Base-by-base conservation (phyloP, 495 filamentous ascomycete species). In the Neurospora sp. region DNA sequence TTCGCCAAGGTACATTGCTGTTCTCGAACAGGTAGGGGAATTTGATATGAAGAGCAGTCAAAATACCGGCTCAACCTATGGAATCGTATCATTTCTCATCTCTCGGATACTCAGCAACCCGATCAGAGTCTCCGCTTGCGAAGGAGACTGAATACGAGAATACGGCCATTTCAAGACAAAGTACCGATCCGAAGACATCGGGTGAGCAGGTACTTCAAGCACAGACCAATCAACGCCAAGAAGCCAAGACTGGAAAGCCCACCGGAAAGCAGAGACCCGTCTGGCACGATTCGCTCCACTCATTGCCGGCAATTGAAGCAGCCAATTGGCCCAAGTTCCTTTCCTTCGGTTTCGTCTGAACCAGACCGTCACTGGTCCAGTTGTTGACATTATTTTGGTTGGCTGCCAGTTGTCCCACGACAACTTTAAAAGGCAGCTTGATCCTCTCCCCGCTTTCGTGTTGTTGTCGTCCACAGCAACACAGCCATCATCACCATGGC, bases 401-500 rank as follows among this genome's bases (percentile, higher is more conserved):
- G 74, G 71, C 59, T 42, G 23, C 59, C 59, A 70, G 41, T 14
- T n/a, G 27, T 27, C 71, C 20, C 62, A 46, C 39, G 23, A 42
- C 20, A 31, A 16, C 39, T 10, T 35, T 35, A 12, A 23, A 8
- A 23, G 40, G 39, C 7, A 40, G 39, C 69, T 48, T 66, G 0
- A 9, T 35, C 54, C 54, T 66, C 54, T 35, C 54, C 54, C 54
- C 14, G 54, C 14, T 16, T 35, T 66, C 54, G 12, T 66, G 27
- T 35, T 31, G 48, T 62, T 66, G 54, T 6, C 39, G 35, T 72
- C 39, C 27, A 20, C 40, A 70, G 20, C 18, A 69, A 40, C 16
- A 72, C 37, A 73, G 11, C 48, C 31, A 37, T 62, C 70, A 73
- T 71, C 71, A 75, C 39, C 16, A 81, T 81, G 77, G 75, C 76